Conservation (phyloP, 2,329 filamentous ascomycete genomes). For the Fusarium guadeloupense region DNA sequence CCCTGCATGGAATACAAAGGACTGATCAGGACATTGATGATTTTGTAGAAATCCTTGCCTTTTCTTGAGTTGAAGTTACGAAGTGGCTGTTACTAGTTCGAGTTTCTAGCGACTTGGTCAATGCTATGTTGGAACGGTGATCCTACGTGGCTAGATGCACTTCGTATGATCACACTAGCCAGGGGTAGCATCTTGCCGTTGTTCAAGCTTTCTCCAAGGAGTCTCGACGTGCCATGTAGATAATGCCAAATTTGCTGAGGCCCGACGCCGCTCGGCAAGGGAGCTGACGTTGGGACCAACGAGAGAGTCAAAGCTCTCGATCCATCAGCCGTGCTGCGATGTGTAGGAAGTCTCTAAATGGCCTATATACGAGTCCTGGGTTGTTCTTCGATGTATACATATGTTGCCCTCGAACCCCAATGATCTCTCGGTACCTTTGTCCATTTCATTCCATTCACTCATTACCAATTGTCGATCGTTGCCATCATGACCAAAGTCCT, state of each 20-base stretch:
- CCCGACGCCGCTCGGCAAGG: constrained; percentile 23
- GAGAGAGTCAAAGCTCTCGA: constrained; percentile 22
- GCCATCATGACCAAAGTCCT: constrained; percentile 43
- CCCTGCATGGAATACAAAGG: constrained; percentile 22
- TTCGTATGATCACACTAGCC: constrained; percentile 24
- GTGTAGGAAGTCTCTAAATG: constrained; percentile 9
- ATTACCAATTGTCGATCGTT: constrained; percentile 38
- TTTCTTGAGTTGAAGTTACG: constrained; percentile 23
- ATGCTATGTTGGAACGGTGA: constrained; percentile 17
- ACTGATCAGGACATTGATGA: constrained; percentile 19
- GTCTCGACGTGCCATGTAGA: constrained; percentile 7
- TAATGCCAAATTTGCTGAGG: constrained; percentile 15
- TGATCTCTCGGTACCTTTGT: constrained; percentile 3
- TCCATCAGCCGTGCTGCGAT: constrained; percentile 18
- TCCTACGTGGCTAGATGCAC: constrained; percentile 14
- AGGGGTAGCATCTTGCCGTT: constrained; percentile 20
- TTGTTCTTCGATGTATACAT: constrained; percentile 24
- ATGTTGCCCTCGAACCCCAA: constrained; percentile 34
- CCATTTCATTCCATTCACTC: constrained; percentile 30
- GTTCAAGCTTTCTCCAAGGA: constrained; percentile 16
- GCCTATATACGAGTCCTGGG: constrained; percentile 14
- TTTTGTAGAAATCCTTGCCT: constrained; percentile 11
- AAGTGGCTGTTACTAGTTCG: constrained; percentile 38
- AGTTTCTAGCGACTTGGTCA: constrained; percentile 9
- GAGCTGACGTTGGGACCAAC: constrained; percentile 22